These are phyloP conservation scores for Aspergillus nanangensis DNA, from an alignment of 495 filamentous ascomycete genomes.

Conservation along the genomic window DNA sequence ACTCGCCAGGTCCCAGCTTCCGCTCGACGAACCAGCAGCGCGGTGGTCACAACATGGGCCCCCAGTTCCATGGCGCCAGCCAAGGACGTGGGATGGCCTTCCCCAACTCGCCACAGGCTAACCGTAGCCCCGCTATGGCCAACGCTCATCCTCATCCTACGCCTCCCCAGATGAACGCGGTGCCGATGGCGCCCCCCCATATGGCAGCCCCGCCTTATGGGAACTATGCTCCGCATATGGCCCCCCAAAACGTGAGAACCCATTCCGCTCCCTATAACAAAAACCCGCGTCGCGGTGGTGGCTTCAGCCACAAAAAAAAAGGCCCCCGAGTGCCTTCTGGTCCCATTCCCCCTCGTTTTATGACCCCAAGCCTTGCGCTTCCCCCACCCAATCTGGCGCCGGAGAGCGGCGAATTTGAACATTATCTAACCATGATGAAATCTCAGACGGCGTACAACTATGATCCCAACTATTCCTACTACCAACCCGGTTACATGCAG, in stretches of 20 bases:
- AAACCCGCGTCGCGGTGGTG: constrained; percentile 23
- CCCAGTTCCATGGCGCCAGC: constrained; percentile 55
- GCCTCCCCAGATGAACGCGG: constrained; percentile 63
- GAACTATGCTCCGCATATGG: constrained; percentile 56
- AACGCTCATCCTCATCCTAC: constrained; percentile 64
- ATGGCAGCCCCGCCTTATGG: constrained; percentile 54
- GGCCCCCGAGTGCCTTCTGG: no score
- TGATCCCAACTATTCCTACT: constrained; percentile 48
- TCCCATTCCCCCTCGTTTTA: constrained; percentile 12
- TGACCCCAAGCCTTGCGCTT: constrained; percentile 12
- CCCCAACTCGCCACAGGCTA: constrained; percentile 61
- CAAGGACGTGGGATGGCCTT: constrained; percentile 54
- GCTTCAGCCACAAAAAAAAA: constrained; percentile 9
- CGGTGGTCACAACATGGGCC: constrained; percentile 55
- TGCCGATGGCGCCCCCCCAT: constrained; percentile 52
- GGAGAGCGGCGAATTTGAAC: constrained; percentile 65
- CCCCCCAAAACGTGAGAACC: constrained; percentile 62
- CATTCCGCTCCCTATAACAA: constrained; percentile 37
- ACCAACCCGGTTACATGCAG: constrained; percentile 43
- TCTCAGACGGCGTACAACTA: constrained; percentile 48
- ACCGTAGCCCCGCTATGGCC: constrained; percentile 68
- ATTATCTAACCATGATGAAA: constrained; percentile 64
- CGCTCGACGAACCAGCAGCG: constrained; percentile 60
- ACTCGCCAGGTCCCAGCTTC: constrained; percentile 59
- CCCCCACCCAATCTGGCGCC: constrained; percentile 56